Evolutionary conservation across 345 rosid species (phyloP), one percentile per base, ranked within the genome.

Genomic region (Orychophragmus violaceus): DNA sequence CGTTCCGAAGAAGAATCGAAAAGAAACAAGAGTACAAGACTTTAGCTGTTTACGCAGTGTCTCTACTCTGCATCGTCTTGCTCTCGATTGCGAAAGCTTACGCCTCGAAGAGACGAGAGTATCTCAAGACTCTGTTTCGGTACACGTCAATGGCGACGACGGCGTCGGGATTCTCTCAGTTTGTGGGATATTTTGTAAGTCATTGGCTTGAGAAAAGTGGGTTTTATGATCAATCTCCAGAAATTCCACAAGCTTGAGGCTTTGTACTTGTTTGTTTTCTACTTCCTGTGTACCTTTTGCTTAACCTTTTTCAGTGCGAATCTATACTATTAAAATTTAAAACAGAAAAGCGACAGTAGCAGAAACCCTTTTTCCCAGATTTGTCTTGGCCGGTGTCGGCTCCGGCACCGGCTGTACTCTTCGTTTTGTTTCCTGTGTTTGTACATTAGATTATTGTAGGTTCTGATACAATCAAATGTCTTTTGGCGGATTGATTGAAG

Each of bases 11-110:
- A 64, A 83, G 81, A 42, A 62, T 78, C 50, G 68, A 81, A 33
- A 77, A 68, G 69, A 87, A 74, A 49, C 66, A 62, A 57, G 66
- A 75, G 42, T 68, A 71, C 72, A 93, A 86, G 84, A 81, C 84
- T 21, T 82, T 80, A 18, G 84, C 84, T 0, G 84, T 79, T 1
- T 82, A 78, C 6, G 84, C 61, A 28, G 84, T 78, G 30, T 90
- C 96, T 56, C 81, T 93, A 2, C 35, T 70, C 18, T 90, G 94
- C 79, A 63, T 93, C 56, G 61, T 80, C 49, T 61, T 86, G 55
- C 96, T 93, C 30, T 88, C 96, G 1, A 14, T 75, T 0, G 91
- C 86, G 24, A 93, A 90, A 77, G 95, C 82, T 71, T 76, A 82
- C 52, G 74, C 74, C 4, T 69, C 75, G 27, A 83, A 58, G 48